phyloP scores from a whole-genome alignment of 1,284 basidiomycete species.

The Apiotrichum akiyoshidainum region DNA sequence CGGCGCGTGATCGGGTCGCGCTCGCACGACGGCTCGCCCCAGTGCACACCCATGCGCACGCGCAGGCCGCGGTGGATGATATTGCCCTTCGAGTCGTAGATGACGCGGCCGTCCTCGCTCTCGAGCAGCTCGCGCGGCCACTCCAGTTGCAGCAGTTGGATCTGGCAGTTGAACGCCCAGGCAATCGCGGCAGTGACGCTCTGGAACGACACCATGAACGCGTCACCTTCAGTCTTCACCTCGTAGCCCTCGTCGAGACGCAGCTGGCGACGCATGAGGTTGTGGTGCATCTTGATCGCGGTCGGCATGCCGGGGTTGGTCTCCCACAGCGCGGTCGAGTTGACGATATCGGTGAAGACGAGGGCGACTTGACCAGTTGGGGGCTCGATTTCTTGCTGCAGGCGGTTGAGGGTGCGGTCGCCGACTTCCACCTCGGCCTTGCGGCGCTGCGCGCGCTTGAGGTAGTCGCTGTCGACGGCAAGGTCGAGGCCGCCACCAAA shows the following conservation, averaged over 20 bases:
- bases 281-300: slow-evolving; percentile 90
- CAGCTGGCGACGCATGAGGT: slow-evolving; percentile 77
- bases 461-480: slow-evolving; percentile 22
- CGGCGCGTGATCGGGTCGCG: slow-evolving; percentile 88
- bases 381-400: slow-evolving; percentile 79
- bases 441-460: slow-evolving; percentile 32
- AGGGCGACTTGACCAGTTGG: slow-evolving; percentile 87
- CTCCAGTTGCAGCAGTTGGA: slow-evolving; percentile 74
- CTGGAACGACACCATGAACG: slow-evolving; percentile 98
- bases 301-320: slow-evolving; percentile 93
- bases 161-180: slow-evolving; percentile 89
- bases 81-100: slow-evolving; percentile 66
- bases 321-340: slow-evolving; percentile 97
- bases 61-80: slow-evolving; percentile 84
- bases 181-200: slow-evolving; percentile 80
- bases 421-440: slow-evolving; percentile 47
- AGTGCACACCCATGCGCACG: slow-evolving; percentile 97
- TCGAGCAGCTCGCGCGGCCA: slow-evolving; percentile 97
- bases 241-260: slow-evolving; percentile 95
- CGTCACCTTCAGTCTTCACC: slow-evolving; percentile 99
- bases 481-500: slow-evolving; percentile 40
- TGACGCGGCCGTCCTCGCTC: slow-evolving; percentile 82
- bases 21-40: slow-evolving; percentile 86
- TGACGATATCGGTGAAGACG: slow-evolving; percentile 97
- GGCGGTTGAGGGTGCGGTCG: slow-evolving; percentile 55